Evolutionary conservation across 1,139 yeast species (phyloP).

Genomic region (Nematodospora anomalae): DNA sequence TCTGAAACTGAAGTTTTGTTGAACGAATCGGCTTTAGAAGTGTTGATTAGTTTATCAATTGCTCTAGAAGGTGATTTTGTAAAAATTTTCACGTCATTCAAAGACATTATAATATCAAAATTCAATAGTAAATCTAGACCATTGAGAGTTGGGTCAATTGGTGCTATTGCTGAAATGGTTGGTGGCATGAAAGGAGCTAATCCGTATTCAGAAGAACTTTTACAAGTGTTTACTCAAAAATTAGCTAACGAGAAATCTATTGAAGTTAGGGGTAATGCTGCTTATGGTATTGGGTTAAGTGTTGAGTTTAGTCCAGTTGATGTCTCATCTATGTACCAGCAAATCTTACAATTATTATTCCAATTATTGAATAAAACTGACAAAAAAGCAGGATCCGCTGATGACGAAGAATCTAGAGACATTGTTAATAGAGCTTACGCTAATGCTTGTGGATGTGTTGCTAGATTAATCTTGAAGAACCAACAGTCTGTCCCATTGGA

Average conservation of each 20-base stretch:
- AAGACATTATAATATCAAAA: constrained; percentile 61
- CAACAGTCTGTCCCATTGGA: constrained; percentile 73
- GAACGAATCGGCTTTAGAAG: constrained; percentile 84
- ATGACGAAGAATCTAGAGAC: constrained; percentile 78
- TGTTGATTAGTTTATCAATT: constrained; percentile 70
- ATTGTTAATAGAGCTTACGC: constrained; percentile 84
- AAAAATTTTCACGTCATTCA: constrained; percentile 71
- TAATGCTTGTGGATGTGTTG: constrained; percentile 96
- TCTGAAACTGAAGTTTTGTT: constrained; percentile 87
- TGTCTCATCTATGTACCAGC: constrained; percentile 62
- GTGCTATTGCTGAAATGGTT: constrained; percentile 87
- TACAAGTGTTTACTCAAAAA: constrained; percentile 67
- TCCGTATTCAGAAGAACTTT: constrained; percentile 67
- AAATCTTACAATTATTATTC: constrained; percentile 74
- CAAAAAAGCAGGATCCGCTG: constrained; percentile 56
- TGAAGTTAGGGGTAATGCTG: constrained; percentile 94
- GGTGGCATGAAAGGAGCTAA: constrained; percentile 70
- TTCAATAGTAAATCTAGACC: constrained; percentile 63
- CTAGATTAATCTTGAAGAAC: constrained; percentile 81
- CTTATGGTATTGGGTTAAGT: constrained; percentile 89
- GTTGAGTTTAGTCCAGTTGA: constrained; percentile 60
- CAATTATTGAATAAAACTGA: constrained; percentile 78
- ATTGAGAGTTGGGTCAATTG: constrained; percentile 83
- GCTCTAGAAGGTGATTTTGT: constrained; percentile 76
- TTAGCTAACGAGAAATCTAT: constrained; percentile 75